Percentiles rank a stretch among this genome's conserved stretches.
phyloP scores from a whole-genome alignment of 768 basidiomycete species.

The Botryobasidium botryosum region DNA sequence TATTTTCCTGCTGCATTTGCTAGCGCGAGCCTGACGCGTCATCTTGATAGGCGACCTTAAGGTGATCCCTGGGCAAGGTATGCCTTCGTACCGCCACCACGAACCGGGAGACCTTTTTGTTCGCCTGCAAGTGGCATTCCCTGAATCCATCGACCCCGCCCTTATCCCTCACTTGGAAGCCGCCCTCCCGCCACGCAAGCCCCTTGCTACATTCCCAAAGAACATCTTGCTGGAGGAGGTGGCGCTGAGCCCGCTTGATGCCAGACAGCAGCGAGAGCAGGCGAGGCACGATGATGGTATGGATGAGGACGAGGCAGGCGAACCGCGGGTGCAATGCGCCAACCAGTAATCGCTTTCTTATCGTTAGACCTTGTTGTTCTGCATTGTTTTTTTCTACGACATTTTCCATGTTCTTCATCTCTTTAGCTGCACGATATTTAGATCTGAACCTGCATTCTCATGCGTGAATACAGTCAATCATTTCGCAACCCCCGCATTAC shows the following conservation, averaged over 20 bases:
- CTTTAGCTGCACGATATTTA: too few relatives aligned
- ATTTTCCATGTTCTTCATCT: too few relatives aligned
- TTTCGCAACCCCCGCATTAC: too few relatives aligned
- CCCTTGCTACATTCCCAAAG: slow-evolving; percentile 51
- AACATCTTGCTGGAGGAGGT: slow-evolving; percentile 66
- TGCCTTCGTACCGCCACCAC: slow-evolving; percentile 97
- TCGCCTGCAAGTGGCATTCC: slow-evolving; percentile 77
- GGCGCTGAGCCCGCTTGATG: slow-evolving; percentile 61
- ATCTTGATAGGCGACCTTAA: slow-evolving; percentile 56
- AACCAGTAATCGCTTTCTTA: slow-evolving; percentile 40
- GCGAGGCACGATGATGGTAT: slow-evolving; percentile 55
- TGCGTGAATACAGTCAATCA: too few relatives aligned
- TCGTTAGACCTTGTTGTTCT: too few relatives aligned
- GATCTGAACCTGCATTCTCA: too few relatives aligned
- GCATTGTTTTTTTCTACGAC: too few relatives aligned
- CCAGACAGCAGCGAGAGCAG: slow-evolving; percentile 35
- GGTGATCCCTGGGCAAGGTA: slow-evolving; percentile 86
- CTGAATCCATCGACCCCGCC: slow-evolving; percentile 53
- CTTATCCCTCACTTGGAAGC: slow-evolving; percentile 59
- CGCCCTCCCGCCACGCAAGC: slow-evolving; percentile 65
- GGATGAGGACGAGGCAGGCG: slow-evolving; percentile 71
- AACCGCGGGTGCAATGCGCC: slow-evolving; percentile 90
- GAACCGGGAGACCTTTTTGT: slow-evolving; percentile 88
- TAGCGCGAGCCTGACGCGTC: slow-evolving; percentile 4
- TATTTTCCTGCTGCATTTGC: slow-evolving; percentile 1